A percentile compares a stretch with the other conserved stretches of the same genome.
phyloP scores from a whole-genome alignment of 1,284 basidiomycete genomes.

The Inonotus obliquus region DNA sequence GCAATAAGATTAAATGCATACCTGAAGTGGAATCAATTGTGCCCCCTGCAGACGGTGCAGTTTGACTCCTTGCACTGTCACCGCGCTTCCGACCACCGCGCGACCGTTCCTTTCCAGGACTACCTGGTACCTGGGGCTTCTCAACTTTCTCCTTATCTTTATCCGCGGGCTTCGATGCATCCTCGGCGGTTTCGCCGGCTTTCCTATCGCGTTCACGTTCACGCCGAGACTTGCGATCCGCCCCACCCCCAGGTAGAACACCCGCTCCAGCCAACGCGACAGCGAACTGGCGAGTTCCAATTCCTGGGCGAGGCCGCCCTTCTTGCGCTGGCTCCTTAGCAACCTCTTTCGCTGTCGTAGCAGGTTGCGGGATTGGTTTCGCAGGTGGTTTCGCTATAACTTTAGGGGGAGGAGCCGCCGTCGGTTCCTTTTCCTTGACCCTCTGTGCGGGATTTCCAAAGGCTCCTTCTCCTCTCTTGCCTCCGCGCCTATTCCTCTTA shows the following conservation, averaged over 20 bases:
- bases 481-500: conserved; percentile 8
- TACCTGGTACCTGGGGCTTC: neutral
- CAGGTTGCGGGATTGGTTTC: neutral
- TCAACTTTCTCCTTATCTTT: neutral
- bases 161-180: neutral
- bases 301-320: conserved; percentile 47
- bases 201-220: conserved; percentile 25
- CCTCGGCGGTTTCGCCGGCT: neutral
- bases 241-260: conserved; percentile 28
- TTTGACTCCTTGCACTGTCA: conserved; percentile 6
- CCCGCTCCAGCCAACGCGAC: conserved; percentile 57
- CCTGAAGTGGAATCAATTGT: neutral
- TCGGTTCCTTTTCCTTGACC: conserved; percentile 1
- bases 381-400: neutral
- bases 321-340: conserved; percentile 20
- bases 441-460: neutral
- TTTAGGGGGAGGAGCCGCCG: neutral
- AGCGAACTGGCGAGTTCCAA: conserved; percentile 63
- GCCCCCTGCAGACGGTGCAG: neutral
- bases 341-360: neutral
- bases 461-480: conserved; percentile 8
- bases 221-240: conserved; percentile 32
- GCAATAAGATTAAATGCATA: neutral
- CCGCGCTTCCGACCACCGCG: conserved; percentile 15
- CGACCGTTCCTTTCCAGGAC: conserved; percentile 3